Conservation (phyloP, 352 stramenopile species). For the Globisporangium megalacanthum region DNA sequence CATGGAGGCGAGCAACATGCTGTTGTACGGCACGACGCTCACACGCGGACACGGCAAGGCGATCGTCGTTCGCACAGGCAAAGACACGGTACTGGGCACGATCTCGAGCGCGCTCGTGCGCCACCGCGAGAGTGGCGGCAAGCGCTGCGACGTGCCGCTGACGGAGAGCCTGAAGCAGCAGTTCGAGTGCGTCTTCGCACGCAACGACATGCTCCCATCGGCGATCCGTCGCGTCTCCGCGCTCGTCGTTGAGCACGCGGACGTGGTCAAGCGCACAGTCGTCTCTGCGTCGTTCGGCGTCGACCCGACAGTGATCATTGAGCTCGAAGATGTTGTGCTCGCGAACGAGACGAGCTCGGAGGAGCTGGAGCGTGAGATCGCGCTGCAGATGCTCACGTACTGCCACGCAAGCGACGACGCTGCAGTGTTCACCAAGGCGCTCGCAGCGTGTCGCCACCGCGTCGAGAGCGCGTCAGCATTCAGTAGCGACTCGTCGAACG, state of each 20-base stretch:
- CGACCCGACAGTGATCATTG: conserved; percentile 34
- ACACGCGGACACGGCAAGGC: conserved; percentile 34
- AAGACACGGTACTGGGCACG: conserved; percentile 36
- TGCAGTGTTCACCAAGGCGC: conserved; percentile 32
- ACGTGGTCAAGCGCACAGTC: conserved; percentile 38
- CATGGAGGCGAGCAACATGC: conserved; percentile 44
- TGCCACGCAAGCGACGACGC: conserved; percentile 30
- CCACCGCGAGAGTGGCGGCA: conserved; percentile 15
- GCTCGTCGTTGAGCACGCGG: conserved; percentile 41
- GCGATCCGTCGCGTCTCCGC: conserved; percentile 30
- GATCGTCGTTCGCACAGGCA: conserved; percentile 41
- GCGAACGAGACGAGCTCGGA: conserved; percentile 36
- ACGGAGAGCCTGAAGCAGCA: conserved; percentile 35
- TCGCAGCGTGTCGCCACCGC: conserved; percentile 35
- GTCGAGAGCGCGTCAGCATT: conserved; percentile 13
- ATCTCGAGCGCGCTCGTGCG: conserved; percentile 32
- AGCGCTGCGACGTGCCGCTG: conserved; percentile 24
- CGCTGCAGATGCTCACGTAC: conserved; percentile 30
- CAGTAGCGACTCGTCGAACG: conserved; percentile 2
- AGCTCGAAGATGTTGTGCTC: conserved; percentile 33
- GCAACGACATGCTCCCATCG: conserved; percentile 28
- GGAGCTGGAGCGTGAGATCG: conserved; percentile 44
- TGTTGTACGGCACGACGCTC: conserved; percentile 46
- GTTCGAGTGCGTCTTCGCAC: conserved; percentile 34
- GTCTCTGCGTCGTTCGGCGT: conserved; percentile 37